Percentiles rank a stretch among this genome's conserved stretches.
These are phyloP conservation scores for Botrytis paeoniae DNA, from an alignment of 2,329 filamentous ascomycete genomes.

Conservation along the genomic window DNA sequence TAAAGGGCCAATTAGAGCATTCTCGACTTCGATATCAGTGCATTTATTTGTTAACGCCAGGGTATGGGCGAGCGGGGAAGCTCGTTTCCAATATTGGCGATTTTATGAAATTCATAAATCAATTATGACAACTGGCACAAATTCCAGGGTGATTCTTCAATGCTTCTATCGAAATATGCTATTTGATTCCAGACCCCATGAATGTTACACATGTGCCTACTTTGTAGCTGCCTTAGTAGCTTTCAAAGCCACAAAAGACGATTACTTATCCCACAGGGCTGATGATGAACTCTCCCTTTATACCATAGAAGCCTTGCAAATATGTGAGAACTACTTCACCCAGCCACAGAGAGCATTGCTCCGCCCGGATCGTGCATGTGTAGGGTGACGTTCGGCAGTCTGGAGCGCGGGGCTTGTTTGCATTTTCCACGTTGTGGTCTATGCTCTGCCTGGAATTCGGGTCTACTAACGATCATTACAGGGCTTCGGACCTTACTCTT, in stretches of 20 bases:
- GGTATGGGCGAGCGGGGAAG: neutral
- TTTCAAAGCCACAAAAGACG: constrained; percentile 3
- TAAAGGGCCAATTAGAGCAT: constrained; percentile 5
- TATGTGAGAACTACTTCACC: neutral
- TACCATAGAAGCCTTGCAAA: constrained; percentile 17
- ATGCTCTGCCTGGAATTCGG: constrained; percentile 16
- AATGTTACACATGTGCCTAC: neutral
- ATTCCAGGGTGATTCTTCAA: neutral
- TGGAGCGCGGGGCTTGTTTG: constrained; percentile 11
- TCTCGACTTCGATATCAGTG: neutral
- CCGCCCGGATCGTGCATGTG: constrained; percentile 13
- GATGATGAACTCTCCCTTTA: neutral
- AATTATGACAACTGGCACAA: neutral
- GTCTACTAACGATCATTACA: constrained; percentile 15
- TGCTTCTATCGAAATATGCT: neutral
- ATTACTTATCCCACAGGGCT: constrained; percentile 15
- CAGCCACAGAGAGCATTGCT: constrained; percentile 16
- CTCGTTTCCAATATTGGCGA: neutral
- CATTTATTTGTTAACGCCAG: neutral
- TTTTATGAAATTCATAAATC: neutral
- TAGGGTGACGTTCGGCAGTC: constrained; percentile 16
- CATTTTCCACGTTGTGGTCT: constrained; percentile 13
- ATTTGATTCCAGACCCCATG: neutral
- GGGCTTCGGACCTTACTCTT: constrained; percentile 17
- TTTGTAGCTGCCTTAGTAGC: neutral